These are phyloP conservation scores for Mariannaea sp. DNA, from an alignment of 2,329 filamentous ascomycete species.

Conservation along the genomic window DNA sequence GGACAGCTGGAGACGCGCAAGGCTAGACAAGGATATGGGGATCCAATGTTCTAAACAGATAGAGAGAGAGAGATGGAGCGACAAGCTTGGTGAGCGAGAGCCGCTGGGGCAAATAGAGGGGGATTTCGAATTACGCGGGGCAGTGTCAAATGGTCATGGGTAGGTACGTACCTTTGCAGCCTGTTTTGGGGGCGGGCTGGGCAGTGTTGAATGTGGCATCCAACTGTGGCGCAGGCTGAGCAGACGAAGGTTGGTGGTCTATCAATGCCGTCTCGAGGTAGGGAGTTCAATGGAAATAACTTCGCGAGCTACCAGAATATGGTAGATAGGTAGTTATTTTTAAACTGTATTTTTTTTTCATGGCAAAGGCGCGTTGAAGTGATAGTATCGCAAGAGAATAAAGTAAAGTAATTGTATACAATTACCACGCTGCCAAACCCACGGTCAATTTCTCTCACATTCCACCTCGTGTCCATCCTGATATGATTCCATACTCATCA, in stretches of 20 bases:
- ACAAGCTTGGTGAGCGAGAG: neutral
- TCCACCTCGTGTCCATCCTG: neutral
- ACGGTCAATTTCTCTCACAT: no score
- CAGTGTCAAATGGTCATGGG: neutral
- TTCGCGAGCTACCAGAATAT: no score
- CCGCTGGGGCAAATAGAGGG: neutral
- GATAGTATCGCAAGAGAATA: no score
- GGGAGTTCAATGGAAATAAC: no score
- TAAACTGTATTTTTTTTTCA: no score
- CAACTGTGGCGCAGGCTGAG: constrained; percentile 4
- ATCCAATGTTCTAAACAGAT: neutral
- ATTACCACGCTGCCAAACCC: no score
- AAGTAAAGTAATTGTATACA: no score
- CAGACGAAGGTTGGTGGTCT: constrained; percentile 2
- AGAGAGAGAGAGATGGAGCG: neutral
- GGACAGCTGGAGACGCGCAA: neutral
- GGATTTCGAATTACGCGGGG: neutral
- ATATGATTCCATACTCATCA: neutral
- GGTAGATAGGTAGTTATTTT: no score
- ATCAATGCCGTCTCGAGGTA: no score
- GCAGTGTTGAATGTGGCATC: neutral
- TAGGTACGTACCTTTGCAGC: no score
- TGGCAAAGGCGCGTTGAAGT: no score
- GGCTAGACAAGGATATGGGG: neutral
- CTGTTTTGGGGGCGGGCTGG: neutral